Evolutionary conservation across 2,329 filamentous ascomycete genomes (phyloP).

Genomic region (Aspergillus piperis): DNA sequence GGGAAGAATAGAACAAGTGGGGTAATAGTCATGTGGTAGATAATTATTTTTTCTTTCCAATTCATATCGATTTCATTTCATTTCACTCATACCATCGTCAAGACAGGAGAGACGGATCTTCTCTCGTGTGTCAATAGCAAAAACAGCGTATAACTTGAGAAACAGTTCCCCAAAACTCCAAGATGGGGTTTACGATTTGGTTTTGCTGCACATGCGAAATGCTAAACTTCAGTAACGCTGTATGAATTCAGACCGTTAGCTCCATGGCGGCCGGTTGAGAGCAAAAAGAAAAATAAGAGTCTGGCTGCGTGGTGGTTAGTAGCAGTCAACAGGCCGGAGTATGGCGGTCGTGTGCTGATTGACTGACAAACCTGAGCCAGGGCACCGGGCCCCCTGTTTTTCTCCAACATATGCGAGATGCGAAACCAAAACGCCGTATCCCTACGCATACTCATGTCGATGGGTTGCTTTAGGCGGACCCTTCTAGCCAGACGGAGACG

Average conservation of each 20-base stretch:
- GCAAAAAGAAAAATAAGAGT: not conserved
- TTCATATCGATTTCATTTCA: not conserved
- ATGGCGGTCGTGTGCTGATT: not conserved
- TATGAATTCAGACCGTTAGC: not conserved
- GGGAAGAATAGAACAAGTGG: not conserved
- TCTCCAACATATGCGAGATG: not conserved
- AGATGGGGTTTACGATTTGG: not conserved
- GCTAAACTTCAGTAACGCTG: not conserved
- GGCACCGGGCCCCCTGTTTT: not conserved
- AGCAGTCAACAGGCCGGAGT: not conserved
- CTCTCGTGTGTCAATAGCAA: not conserved
- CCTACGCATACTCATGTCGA: not conserved
- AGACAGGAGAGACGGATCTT: not conserved
- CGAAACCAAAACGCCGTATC: not conserved
- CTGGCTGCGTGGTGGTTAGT: not conserved
- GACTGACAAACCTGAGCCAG: not conserved
- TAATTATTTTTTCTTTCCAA: not conserved
- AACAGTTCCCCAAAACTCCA: not conserved
- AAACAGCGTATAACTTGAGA: not conserved
- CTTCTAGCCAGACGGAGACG: conserved; percentile 35
- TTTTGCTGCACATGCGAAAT: not conserved
- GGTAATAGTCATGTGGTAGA: not conserved
- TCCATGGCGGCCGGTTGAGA: not conserved
- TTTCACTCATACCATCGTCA: not conserved
- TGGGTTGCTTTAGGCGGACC: not conserved